Percentiles rank a stretch among this genome's conserved stretches.
Conservation (phyloP, 495 filamentous ascomycete genomes). For the Chaetomidium leptoderma region DNA sequence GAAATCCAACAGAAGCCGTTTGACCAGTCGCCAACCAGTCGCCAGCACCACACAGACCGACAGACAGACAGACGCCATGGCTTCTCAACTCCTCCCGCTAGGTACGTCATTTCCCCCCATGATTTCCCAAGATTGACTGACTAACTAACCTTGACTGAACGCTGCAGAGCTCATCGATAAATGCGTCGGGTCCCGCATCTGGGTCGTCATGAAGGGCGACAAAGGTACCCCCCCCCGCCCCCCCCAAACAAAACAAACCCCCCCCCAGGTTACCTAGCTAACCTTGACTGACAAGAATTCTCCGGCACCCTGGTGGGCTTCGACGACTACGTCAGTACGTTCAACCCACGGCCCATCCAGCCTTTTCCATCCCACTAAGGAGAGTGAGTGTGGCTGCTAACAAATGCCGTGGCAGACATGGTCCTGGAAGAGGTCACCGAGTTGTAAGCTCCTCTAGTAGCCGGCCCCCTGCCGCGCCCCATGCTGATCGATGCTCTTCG, state of each 20-base stretch:
- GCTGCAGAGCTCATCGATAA: constrained; percentile 92
- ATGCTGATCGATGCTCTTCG: background rate
- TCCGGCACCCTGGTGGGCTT: constrained; percentile 89
- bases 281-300: constrained; percentile 61
- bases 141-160: constrained; percentile 17
- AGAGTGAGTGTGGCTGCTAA: too few species aligned
- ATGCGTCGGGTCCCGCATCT: constrained; percentile 94
- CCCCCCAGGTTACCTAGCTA: background rate
- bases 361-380: background rate
- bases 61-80: constrained; percentile 48
- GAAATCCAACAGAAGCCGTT: constrained; percentile 6
- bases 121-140: background rate
- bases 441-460: constrained; percentile 59
- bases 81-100: constrained; percentile 74
- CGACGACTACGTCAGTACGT: constrained; percentile 99
- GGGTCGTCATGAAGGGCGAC: constrained; percentile 99
- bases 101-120: constrained; percentile 45
- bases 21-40: background rate
- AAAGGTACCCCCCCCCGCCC: constrained; percentile 57
- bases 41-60: constrained; percentile 12
- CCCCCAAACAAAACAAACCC: background rate
- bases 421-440: constrained; percentile 96
- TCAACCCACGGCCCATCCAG: background rate
- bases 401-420: constrained; percentile 74
- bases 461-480: background rate